Conservation (phyloP, 140 eudicot species). For the Senecio squalidus region DNA sequence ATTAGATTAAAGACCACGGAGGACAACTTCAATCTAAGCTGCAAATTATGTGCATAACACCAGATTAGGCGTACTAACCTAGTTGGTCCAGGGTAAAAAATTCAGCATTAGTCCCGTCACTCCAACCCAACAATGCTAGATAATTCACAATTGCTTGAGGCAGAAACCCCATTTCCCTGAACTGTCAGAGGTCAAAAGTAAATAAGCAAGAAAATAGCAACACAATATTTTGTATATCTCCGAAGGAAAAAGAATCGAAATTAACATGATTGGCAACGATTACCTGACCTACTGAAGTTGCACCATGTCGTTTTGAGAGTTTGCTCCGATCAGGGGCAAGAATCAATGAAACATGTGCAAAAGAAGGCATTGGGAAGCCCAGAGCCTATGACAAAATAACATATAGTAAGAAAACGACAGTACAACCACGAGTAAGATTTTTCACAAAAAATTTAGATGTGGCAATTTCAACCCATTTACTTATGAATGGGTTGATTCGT, state of each 20-base stretch:
- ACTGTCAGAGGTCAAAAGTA: constrained; percentile 48
- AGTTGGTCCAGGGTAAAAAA: constrained; percentile 84
- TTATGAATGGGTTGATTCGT: not conserved
- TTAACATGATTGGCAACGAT: constrained; percentile 9
- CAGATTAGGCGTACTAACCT: constrained; percentile 49
- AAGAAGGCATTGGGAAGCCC: constrained; percentile 84
- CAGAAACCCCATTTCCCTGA: constrained; percentile 85
- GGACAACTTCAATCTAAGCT: constrained; percentile 7
- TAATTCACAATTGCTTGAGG: constrained; percentile 94
- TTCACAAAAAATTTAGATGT: constrained; percentile 4
- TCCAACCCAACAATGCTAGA: constrained; percentile 93
- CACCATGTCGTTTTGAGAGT: constrained; percentile 97
- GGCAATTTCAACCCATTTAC: not conserved
- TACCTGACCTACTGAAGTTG: constrained; percentile 99
- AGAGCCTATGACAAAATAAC: constrained; percentile 56
- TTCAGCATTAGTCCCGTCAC: constrained; percentile 94
- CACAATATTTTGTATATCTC: too few species aligned
- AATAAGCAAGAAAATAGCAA: not conserved
- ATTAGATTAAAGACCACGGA: not conserved
- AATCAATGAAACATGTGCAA: constrained; percentile 93
- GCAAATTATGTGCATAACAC: constrained; percentile 13
- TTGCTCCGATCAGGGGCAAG: constrained; percentile 98
- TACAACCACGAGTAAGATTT: constrained; percentile 3
- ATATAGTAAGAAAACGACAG: not conserved
- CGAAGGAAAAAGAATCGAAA: too few species aligned